Evolutionary conservation across 2,329 filamentous ascomycete species (phyloP), one percentile per base, ranked within the genome.

Genomic region (Lecanosticta acicola): DNA sequence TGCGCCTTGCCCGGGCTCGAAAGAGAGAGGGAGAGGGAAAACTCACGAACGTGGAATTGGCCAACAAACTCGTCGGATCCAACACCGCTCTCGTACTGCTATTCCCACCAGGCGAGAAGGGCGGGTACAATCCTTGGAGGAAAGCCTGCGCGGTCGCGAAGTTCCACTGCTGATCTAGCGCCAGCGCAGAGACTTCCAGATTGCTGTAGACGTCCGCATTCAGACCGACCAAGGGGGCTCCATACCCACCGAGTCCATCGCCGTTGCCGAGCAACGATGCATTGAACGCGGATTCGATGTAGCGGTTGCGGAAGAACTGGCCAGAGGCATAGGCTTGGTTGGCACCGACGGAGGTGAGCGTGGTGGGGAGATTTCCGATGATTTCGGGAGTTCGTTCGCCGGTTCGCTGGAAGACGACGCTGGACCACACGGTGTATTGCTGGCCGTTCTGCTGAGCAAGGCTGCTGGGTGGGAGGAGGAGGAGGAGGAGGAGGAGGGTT

Each of bases 101-200:
- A 39, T 61, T 62, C 11, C 24, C 40, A 11, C 26, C 39, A 3
- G 67, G 61, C 3, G 61, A 58, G 39, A 63, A 60, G 1, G 78
- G 77, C 26, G 79, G 79, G 58, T 81, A 82, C 8, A 82, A 63
- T 5, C 77, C 78, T 59, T 81, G 78, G 68, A 82, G 71, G 55
- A 81, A 81, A 2, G 79, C 78, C 53, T 78, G 74, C 10, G 78
- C 77, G 2, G 77, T 78, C 1, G 72, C 72, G 26, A 72, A 59
- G 2, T 71, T 68, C 44, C 70, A 71, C 47, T 75, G 70, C 24
- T 70, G 65, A 19, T 76, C 68, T 19, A 70, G 60, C 0, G 78
- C 68, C 38, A 73, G 61, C 9, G 78, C 63, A 41, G 65, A 66
- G 7, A 80, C 54, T 49, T 80, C 68, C 14, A 70, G 62, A 46